Conservation (phyloP, 345 rosid genomes). For the Xanthoceras sorbifolium region DNA sequence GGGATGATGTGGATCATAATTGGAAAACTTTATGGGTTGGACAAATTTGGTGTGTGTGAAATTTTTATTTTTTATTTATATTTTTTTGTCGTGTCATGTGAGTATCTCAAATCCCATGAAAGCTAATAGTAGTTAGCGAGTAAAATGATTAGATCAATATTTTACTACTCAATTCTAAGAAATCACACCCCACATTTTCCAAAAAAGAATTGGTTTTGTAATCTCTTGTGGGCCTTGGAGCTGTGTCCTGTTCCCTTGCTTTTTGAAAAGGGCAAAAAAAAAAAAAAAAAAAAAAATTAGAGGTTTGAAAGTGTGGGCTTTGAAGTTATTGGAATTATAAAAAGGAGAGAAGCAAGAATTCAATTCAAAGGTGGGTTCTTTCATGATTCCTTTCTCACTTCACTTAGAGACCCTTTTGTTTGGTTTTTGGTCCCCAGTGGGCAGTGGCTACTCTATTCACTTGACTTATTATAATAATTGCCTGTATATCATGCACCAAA, state of each 20-base stretch:
- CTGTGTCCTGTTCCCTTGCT: constrained; percentile 21
- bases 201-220: constrained; percentile 25
- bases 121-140: constrained; percentile 29
- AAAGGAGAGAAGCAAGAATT: constrained; percentile 28
- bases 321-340: constrained; percentile 46
- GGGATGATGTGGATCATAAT: constrained; percentile 33
- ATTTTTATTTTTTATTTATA: too few relatives aligned
- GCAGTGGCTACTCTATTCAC: too few relatives aligned
- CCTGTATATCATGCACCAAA: constrained; percentile 40
- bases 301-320: constrained; percentile 49
- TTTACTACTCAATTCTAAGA: constrained; percentile 22
- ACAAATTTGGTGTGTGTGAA: constrained; percentile 26
- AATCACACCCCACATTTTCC: constrained; percentile 28
- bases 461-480: neutral
- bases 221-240: constrained; percentile 30
- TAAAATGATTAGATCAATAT: constrained; percentile 49
- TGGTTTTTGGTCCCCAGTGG: constrained; percentile 40
- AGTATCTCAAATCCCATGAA: constrained; percentile 39
- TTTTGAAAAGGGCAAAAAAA: constrained; percentile 35
- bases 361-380: constrained; percentile 42
- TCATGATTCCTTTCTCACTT: constrained; percentile 44
- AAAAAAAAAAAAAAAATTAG: constrained; percentile 13
- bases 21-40: constrained; percentile 18
- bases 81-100: too few relatives aligned
- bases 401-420: neutral